Conservation (phyloP, 345 rosid genomes). For the Melastoma malabathricum region DNA sequence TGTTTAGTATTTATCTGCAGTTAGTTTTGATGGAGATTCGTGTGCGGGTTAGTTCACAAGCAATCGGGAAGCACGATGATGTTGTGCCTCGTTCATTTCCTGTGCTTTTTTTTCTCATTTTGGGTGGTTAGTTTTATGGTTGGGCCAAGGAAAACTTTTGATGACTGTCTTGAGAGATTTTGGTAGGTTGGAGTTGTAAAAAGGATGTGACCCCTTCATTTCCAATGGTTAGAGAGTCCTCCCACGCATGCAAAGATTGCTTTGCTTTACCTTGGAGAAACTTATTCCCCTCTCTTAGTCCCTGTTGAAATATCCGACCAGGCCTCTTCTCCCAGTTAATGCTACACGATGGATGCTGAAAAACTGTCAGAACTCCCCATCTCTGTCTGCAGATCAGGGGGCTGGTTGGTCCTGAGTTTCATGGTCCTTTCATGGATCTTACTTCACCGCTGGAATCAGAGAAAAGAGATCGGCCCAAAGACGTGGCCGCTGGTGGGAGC, state of each 20-base stretch:
- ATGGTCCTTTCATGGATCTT: slow-evolving; percentile 48
- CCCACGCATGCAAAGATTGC: background rate
- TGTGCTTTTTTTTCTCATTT: too few species aligned
- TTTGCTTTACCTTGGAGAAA: background rate
- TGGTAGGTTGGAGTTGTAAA: slow-evolving; percentile 5
- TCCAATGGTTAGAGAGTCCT: too few species aligned
- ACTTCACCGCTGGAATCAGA: slow-evolving; percentile 63
- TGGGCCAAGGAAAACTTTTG: too few species aligned
- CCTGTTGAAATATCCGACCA: background rate
- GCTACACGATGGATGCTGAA: slow-evolving; percentile 1
- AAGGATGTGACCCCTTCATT: background rate
- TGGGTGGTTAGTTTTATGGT: too few species aligned
- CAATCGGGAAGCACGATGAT: too few species aligned
- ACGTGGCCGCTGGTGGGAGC: slow-evolving; percentile 97
- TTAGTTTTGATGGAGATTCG: too few species aligned
- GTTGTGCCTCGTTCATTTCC: too few species aligned
- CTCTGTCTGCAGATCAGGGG: background rate
- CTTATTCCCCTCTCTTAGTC: slow-evolving; percentile 1
- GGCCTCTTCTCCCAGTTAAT: background rate
- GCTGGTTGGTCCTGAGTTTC: slow-evolving; percentile 24
- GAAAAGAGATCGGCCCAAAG: slow-evolving; percentile 59
- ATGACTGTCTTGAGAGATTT: too few species aligned
- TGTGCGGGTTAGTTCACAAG: too few species aligned
- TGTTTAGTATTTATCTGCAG: too few species aligned
- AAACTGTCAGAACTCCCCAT: background rate